phyloP scores from a whole-genome alignment of 1,284 basidiomycete species.

The Austroboletus niveus region DNA sequence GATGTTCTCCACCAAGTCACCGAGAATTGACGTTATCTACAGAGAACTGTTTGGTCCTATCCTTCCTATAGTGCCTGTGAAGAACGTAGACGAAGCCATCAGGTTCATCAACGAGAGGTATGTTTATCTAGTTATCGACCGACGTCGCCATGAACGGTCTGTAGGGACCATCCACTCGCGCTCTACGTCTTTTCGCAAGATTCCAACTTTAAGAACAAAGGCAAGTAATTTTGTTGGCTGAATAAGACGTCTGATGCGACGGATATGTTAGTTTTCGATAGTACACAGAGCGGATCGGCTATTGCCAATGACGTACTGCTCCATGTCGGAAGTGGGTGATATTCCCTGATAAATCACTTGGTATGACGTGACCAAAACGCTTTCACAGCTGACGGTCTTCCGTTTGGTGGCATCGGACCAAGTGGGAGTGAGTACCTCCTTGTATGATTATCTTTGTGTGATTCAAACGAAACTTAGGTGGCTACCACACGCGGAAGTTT shows the following conservation, averaged over 20 bases:
- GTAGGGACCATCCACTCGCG: conserved; percentile 72
- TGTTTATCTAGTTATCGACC: conserved; percentile 13
- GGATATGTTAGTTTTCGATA: conserved; percentile 51
- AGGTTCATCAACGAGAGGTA: conserved; percentile 63
- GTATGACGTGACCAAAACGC: background rate
- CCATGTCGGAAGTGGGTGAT: conserved; percentile 41
- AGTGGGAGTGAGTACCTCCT: conserved; percentile 59
- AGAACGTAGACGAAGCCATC: conserved; percentile 71
- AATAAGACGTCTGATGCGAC: conserved; percentile 1
- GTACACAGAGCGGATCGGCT: conserved; percentile 65
- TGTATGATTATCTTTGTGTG: background rate
- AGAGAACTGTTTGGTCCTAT: conserved; percentile 78
- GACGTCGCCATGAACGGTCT: background rate
- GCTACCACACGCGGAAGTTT: conserved; percentile 62
- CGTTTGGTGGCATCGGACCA: conserved; percentile 71
- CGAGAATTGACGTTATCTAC: conserved; percentile 1
- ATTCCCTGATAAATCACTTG: background rate
- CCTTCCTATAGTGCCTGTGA: conserved; percentile 78
- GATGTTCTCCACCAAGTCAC: no score
- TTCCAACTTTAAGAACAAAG: conserved; percentile 57
- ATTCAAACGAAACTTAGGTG: conserved; percentile 40
- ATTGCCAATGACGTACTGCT: conserved; percentile 66
- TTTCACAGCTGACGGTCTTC: conserved; percentile 55
- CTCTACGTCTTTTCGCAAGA: conserved; percentile 76
- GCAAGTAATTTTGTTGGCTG: conserved; percentile 30